phyloP scores from a whole-genome alignment of 1,139 yeast genomes.

The Candida gigantensis region DNA sequence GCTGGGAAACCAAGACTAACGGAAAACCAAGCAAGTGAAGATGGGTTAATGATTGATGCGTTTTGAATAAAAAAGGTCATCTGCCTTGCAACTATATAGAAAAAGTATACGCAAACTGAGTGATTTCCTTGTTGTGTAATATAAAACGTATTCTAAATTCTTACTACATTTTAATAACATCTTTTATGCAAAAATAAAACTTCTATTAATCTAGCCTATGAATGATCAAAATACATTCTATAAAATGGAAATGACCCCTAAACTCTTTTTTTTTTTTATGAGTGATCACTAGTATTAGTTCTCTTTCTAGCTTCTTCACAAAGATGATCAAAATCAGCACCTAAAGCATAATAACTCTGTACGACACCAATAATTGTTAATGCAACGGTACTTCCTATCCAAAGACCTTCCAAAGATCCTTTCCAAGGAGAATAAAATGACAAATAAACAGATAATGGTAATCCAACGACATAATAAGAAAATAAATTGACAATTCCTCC shows the following conservation, averaged over 20 bases:
- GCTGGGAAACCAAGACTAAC: constrained; percentile 66
- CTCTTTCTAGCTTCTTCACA: constrained; percentile 45
- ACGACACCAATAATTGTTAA: constrained; percentile 53
- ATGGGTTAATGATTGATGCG: constrained; percentile 43
- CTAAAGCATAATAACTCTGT: constrained; percentile 46
- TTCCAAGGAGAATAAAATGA: constrained; percentile 49
- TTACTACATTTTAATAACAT: no score
- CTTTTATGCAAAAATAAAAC: no score
- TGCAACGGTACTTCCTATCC: constrained; percentile 56
- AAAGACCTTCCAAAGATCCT: constrained; percentile 51
- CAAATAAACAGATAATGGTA: constrained; percentile 50
- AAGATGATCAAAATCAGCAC: constrained; percentile 40
- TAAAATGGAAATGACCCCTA: no score
- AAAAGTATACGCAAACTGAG: no score
- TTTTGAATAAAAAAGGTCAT: constrained; percentile 21
- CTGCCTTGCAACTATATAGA: constrained; percentile 8
- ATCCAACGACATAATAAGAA: constrained; percentile 53
- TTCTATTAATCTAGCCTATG: no score
- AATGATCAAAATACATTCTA: no score
- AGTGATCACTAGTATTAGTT: constrained; percentile 21
- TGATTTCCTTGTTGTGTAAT: no score
- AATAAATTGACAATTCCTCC: constrained; percentile 58
- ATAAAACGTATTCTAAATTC: no score
- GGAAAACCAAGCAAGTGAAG: constrained; percentile 21
- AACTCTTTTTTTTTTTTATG: no score